A percentile compares a stretch with the other conserved stretches of the same genome.
phyloP scores from a whole-genome alignment of 148 eudicot genomes.

The Vaccinium myrtillus region DNA sequence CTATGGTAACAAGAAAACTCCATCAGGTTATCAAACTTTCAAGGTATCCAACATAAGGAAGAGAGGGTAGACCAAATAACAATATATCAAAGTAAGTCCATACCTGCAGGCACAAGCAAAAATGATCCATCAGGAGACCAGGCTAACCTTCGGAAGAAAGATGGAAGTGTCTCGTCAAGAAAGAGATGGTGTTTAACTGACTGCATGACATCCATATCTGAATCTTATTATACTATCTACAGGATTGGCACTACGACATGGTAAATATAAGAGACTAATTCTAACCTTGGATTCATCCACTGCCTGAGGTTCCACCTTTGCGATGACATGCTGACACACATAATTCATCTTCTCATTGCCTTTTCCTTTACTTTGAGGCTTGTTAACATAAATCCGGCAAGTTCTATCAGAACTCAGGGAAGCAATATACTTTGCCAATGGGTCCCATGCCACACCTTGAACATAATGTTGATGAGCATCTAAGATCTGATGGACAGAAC shows the following conservation, averaged over 20 bases:
- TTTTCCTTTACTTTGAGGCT: constrained; percentile 67
- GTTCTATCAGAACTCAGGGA: constrained; percentile 95
- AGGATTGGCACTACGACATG: background rate
- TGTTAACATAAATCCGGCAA: constrained; percentile 73
- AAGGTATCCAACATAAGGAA: background rate
- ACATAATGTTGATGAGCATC: constrained; percentile 95
- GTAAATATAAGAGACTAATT: background rate
- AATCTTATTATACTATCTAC: constrained; percentile 2
- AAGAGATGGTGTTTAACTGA: constrained; percentile 71
- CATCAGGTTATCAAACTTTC: background rate
- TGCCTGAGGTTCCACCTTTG: constrained; percentile 63
- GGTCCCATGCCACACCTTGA: constrained; percentile 99
- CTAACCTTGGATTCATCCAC: constrained; percentile 75
- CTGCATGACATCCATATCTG: constrained; percentile 41
- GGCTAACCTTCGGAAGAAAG: constrained; percentile 91
- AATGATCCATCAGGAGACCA: constrained; percentile 99
- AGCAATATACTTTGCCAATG: constrained; percentile 72
- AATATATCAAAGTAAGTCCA: constrained; percentile 2
- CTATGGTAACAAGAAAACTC: background rate
- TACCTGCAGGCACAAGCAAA: constrained; percentile 95
- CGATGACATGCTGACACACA: constrained; percentile 77
- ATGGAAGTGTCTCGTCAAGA: constrained; percentile 93
- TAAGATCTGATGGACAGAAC: constrained; percentile 85
- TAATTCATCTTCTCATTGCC: constrained; percentile 68
- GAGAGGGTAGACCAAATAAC: background rate